phyloP scores from a whole-genome alignment of 352 stramenopile species.

The Globisporangium radiosum region DNA sequence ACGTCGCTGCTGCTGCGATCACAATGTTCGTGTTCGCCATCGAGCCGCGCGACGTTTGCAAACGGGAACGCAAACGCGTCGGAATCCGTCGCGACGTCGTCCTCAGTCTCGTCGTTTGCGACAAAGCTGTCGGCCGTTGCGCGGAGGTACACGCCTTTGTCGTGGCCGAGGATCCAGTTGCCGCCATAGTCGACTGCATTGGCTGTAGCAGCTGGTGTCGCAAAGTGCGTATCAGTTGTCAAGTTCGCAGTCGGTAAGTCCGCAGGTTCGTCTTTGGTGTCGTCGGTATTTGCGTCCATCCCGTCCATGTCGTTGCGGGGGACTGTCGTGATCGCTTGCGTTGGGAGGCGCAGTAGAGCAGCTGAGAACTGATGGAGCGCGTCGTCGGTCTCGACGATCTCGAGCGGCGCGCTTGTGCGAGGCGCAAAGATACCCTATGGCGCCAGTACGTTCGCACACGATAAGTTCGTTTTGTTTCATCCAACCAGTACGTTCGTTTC shows the following conservation, averaged over 20 bases:
- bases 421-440: slow-evolving; percentile 37
- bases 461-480: not conserved
- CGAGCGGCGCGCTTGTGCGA: slow-evolving; percentile 25
- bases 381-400: slow-evolving; percentile 53
- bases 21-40: not conserved
- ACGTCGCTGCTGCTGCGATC: slow-evolving; percentile 8
- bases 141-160: slow-evolving; percentile 71
- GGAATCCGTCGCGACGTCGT: slow-evolving; percentile 44
- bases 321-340: slow-evolving; percentile 69
- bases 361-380: slow-evolving; percentile 60
- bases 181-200: slow-evolving; percentile 37
- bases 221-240: no score
- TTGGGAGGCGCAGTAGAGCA: slow-evolving; percentile 61
- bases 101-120: slow-evolving; percentile 50
- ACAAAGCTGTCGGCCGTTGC: slow-evolving; percentile 69
- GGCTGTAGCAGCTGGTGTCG: not conserved
- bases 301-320: slow-evolving; percentile 16
- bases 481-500: not conserved
- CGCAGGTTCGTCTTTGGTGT: slow-evolving; percentile 3
- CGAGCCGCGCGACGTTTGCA: slow-evolving; percentile 21
- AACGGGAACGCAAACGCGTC: slow-evolving; percentile 51
- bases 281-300: slow-evolving; percentile 15
- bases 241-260: no score
- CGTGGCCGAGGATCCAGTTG: slow-evolving; percentile 76
- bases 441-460: no score